A percentile compares a stretch with the other conserved stretches of the same genome.
phyloP scores from a whole-genome alignment of 164 flowering plant genomes.

The Houttuynia cordata region DNA sequence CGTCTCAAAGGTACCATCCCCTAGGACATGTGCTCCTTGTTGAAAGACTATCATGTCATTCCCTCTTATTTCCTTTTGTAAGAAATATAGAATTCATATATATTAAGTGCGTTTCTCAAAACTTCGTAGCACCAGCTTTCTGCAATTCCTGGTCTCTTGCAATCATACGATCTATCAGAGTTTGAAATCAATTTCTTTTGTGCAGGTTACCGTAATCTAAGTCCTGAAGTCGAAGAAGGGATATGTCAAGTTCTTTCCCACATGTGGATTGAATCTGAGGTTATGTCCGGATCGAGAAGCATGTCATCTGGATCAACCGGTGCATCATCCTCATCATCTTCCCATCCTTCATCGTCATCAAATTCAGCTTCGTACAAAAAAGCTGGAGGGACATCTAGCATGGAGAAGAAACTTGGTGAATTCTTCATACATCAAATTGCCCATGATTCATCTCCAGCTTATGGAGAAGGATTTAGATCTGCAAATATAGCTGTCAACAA shows the following conservation, averaged over 20 bases:
- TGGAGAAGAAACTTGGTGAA: conserved; percentile 68
- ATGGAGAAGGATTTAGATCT: conserved; percentile 80
- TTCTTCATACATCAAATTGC: conserved; percentile 88
- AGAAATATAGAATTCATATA: too few species aligned
- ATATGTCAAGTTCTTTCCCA: conserved; percentile 87
- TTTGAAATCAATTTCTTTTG: not conserved
- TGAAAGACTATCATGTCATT: not conserved
- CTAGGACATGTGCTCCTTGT: not conserved
- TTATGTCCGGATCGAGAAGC: conserved; percentile 41
- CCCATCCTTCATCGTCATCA: conserved; percentile 20
- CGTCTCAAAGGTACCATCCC: conserved; percentile 67
- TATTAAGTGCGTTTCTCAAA: too few species aligned
- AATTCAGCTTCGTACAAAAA: conserved; percentile 44
- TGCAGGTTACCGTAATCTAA: conserved; percentile 67
- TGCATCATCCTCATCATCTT: conserved; percentile 39
- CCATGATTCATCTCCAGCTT: conserved; percentile 76
- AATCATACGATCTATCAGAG: not conserved
- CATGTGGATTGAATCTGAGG: conserved; percentile 96
- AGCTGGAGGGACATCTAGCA: conserved; percentile 46
- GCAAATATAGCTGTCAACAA: conserved; percentile 75
- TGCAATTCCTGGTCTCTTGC: not conserved
- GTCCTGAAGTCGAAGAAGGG: conserved; percentile 88
- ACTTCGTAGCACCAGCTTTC: too few species aligned
- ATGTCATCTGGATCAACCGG: conserved; percentile 57
- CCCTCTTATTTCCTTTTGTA: too few species aligned